Base-by-base conservation (phyloP, 352 stramenopile species). In the Globisporangium cederbergense region DNA sequence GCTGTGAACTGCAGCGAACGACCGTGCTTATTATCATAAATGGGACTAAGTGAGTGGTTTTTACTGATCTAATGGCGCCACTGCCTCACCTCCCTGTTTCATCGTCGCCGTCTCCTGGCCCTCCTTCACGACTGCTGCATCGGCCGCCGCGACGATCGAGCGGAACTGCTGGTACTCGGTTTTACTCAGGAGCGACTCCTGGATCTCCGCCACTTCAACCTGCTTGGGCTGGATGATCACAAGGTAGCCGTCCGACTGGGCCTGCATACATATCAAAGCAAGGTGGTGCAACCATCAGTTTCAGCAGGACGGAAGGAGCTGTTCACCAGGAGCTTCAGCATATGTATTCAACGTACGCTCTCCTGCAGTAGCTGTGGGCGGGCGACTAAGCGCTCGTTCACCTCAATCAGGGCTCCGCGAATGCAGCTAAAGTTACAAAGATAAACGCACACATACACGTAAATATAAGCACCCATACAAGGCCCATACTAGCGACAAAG, bases 221-320 rank as follows among this genome's bases (percentile, higher is more conserved):
- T 85, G 80, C 73, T 95, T 95, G 2, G 87, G 87, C 65, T 93
- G 87, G 50, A 92, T 81, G 62, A 95, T 91, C 51, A 89, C 75
- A 38, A 95, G 67, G 47, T 89, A 95, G 25, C 85, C 87, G 40
- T 93, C 83, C 36, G 85, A 90, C 28, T 88, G 71, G 34, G 73
- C 72, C 83, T 89, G 55, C 16, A 50, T n/a, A 60, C 9, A 42
- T 42, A 11, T 36, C 6, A 52, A 10, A 47, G 20, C 25, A 50
- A 40, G 50, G 42, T 43, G 20, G 22, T 53, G 8, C 1, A n/a
- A n/a, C 46, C 52, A 63, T 58, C 52, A 63, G n/a, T 20, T 16
- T 2, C 46, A 42, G 13, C 28, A 6, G 5, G 1, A 36, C 11
- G 14, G 36, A 14, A 42, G 36, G 36, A 42, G 36, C 36, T 34